Evolutionary conservation across 139 green algal genomes (phyloP).

Genomic region (Picochlorum sp.): DNA sequence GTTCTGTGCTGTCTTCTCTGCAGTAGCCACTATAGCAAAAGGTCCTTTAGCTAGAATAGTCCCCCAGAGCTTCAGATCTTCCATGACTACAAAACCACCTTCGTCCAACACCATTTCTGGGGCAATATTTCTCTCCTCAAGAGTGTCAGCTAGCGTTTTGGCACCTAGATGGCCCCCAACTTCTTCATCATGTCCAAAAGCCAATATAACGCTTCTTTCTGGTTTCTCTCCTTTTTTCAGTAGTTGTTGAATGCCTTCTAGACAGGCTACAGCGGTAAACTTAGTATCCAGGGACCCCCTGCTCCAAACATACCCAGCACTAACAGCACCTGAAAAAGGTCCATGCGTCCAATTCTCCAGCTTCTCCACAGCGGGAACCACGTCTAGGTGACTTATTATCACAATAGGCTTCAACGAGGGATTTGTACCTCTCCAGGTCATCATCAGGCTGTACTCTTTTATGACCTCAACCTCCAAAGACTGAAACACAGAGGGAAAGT

Average conservation of each 20-base stretch:
- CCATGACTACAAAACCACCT: slow-evolving; percentile 22
- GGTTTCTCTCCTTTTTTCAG: slow-evolving; percentile 24
- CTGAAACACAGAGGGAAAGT: slow-evolving; percentile 6
- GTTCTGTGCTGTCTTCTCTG: slow-evolving; percentile 42
- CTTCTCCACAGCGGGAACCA: slow-evolving; percentile 41
- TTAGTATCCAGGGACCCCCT: slow-evolving; percentile 62
- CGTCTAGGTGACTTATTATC: slow-evolving; percentile 58
- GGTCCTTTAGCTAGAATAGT: neutral
- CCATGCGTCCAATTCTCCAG: slow-evolving; percentile 36
- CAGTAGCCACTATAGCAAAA: slow-evolving; percentile 46
- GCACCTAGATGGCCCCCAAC: slow-evolving; percentile 42
- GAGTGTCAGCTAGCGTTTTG: slow-evolving; percentile 22
- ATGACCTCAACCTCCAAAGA: slow-evolving; percentile 12
- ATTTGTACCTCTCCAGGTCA: slow-evolving; percentile 50
- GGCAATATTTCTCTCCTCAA: slow-evolving; percentile 7
- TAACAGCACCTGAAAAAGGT: slow-evolving; percentile 45
- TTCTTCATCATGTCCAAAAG: slow-evolving; percentile 74
- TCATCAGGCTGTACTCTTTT: slow-evolving; percentile 31
- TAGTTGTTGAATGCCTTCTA: slow-evolving; percentile 53
- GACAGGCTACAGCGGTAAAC: slow-evolving; percentile 28
- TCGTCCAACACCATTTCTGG: slow-evolving; percentile 64
- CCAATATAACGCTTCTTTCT: slow-evolving; percentile 45
- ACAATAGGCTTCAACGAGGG: slow-evolving; percentile 32
- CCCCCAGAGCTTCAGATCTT: slow-evolving; percentile 24
- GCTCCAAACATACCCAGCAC: slow-evolving; percentile 56